Evolutionary conservation across 2,329 filamentous ascomycete genomes (phyloP).

Genomic region (Phaeosphaeria sp.): DNA sequence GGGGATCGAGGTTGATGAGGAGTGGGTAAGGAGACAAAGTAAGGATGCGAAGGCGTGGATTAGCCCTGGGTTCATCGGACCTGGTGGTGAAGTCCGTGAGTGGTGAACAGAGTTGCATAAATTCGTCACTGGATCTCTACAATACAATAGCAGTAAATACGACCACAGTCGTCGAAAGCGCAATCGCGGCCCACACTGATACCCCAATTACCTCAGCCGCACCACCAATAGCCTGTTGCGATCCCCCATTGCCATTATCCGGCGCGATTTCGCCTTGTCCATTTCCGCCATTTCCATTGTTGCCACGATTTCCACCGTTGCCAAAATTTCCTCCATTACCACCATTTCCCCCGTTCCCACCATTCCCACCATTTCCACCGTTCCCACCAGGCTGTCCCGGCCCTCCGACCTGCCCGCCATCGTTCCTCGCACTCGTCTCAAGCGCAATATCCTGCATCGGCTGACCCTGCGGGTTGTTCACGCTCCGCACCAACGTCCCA

Average conservation of each 20-base stretch:
- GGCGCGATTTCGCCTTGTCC: background rate
- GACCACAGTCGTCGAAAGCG: slow-evolving; percentile 6
- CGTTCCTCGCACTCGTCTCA: slow-evolving; percentile 27
- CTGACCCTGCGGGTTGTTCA: slow-evolving; percentile 42
- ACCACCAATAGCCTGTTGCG: slow-evolving; percentile 2
- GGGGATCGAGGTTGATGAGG: slow-evolving; percentile 74
- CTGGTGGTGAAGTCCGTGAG: slow-evolving; percentile 70
- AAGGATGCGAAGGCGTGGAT: slow-evolving; percentile 69
- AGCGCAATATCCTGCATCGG: slow-evolving; percentile 38
- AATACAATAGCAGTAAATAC: slow-evolving; percentile 6
- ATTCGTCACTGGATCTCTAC: too few species aligned
- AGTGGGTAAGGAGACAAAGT: slow-evolving; percentile 66
- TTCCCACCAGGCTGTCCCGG: slow-evolving; percentile 18
- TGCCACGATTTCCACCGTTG: slow-evolving; percentile 2
- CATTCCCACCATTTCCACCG: background rate
- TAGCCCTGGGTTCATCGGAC: slow-evolving; percentile 70
- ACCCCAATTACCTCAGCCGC: slow-evolving; percentile 3
- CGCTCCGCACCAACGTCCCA: slow-evolving; percentile 30
- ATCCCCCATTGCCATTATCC: background rate
- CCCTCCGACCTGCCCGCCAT: slow-evolving; percentile 38
- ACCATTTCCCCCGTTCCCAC: background rate
- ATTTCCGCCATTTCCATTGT: background rate
- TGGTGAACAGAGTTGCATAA: slow-evolving; percentile 58
- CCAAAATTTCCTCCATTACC: background rate
- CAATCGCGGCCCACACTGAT: slow-evolving; percentile 1